Conservation (phyloP, 225 moss, liverwort and hornwort species). For the Asterella californica region DNA sequence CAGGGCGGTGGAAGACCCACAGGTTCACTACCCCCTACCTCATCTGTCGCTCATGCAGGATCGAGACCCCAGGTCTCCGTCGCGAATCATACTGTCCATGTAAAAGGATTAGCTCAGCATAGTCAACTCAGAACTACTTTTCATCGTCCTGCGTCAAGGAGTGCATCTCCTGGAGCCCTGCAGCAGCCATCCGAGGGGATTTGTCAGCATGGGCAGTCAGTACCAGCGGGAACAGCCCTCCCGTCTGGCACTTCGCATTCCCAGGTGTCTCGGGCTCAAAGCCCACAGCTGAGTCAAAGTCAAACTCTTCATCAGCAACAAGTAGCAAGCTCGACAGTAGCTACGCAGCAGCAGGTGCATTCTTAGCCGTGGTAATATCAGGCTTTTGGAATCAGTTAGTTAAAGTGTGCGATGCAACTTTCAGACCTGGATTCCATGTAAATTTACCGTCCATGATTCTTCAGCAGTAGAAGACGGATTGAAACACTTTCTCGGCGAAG, state of each 20-base stretch:
- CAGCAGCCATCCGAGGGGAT: slow-evolving; percentile 15
- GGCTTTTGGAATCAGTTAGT: slow-evolving; percentile 3
- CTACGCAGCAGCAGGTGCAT: slow-evolving; percentile 31
- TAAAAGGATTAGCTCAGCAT: slow-evolving; percentile 20
- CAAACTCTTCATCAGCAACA: slow-evolving; percentile 33
- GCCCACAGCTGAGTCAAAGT: slow-evolving; percentile 8
- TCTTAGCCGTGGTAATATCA: slow-evolving; percentile 6
- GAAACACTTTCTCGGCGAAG: background rate
- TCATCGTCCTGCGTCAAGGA: slow-evolving; percentile 24
- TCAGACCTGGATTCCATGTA: background rate
- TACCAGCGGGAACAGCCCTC: slow-evolving; percentile 5
- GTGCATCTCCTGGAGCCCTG: slow-evolving; percentile 19
- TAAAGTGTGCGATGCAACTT: background rate
- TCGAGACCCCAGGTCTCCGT: slow-evolving; percentile 23
- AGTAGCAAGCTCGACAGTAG: slow-evolving; percentile 18
- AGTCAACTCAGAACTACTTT: slow-evolving; percentile 19
- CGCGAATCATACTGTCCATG: slow-evolving; percentile 5
- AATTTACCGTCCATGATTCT: background rate
- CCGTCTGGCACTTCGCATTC: background rate
- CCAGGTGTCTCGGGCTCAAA: slow-evolving; percentile 3
- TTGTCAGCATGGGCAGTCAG: slow-evolving; percentile 10
- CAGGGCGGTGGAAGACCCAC: slow-evolving; percentile 14
- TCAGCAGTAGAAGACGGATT: background rate
- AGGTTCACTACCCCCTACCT: background rate
- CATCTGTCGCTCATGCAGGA: slow-evolving; percentile 11